Evolutionary conservation across 129 eudicot species (phyloP), one percentile per base, ranked within the genome.

Genomic region (Pulicaria dysenterica): DNA sequence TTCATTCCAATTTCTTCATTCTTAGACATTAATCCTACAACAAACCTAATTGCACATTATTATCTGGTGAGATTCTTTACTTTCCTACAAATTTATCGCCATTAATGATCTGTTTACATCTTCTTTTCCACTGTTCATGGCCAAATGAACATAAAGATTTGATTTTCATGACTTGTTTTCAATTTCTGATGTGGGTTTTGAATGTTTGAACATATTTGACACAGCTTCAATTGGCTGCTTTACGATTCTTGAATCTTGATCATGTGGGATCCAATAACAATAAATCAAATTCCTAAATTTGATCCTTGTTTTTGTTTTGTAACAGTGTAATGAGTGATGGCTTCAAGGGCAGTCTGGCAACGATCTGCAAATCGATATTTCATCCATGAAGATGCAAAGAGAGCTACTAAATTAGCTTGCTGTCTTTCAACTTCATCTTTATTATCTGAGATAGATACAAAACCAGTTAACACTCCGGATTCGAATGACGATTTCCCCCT

Each of bases 361-460:
- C 81, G 96, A 55, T 77, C 95, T 59, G 96, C 88, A 69, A 89
- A 93, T 74, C 85, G 96, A 56, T 93, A 73, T 85, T 80, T 93
- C 58, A 88, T 91, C 59, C 97, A 88, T 72, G 97, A 91, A 83
- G 98, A 93, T 59, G 96, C 92, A 16, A 93, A 85, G 79, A 87
- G 92, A 75, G 95, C 92, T 67, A 92, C 98, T n/a, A 93, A 85
- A 69, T 80, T 93, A 68, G 95, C 98, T 69, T 89, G 89, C 60
- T 82, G 90, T 56, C 84, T 92, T 37, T 82, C 98, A 8, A 24
- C 78, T 44, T 70, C 88, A 71, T 63, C 73, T 73, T 73, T 84
- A 62, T 65, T 84, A 47, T 72, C 77, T 47, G 89, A 81, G 48
- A 62, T 69, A 11, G 95, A 92, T 15, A n/a, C 77, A n/a, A 92